Conservation (phyloP, 2,329 filamentous ascomycete species). For the Trichoderma breve region DNA sequence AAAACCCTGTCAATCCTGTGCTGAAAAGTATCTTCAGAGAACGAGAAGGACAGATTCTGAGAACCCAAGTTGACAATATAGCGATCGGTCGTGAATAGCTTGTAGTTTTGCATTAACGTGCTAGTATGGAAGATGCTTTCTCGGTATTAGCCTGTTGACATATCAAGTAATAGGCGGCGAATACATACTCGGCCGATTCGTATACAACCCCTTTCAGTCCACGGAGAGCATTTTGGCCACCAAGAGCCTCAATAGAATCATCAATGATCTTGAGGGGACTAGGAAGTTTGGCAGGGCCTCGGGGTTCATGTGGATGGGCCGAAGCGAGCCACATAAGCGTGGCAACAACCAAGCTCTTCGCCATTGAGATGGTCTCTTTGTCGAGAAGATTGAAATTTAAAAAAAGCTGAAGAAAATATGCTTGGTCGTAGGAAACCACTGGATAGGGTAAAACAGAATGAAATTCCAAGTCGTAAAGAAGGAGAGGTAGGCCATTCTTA, state of each 20-base stretch:
- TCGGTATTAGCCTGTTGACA: neutral
- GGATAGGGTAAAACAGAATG: neutral
- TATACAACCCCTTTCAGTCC: neutral
- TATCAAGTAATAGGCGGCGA: neutral
- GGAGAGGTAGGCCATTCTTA: neutral
- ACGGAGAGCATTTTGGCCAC: neutral
- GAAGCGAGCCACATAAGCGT: neutral
- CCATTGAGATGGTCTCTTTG: neutral
- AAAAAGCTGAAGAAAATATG: neutral
- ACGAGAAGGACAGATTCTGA: neutral
- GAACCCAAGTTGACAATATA: neutral
- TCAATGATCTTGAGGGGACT: neutral
- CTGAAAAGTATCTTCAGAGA: neutral
- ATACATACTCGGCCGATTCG: neutral
- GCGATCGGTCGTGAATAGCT: neutral
- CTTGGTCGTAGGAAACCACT: neutral
- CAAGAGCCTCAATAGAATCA: neutral
- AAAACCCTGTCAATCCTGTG: neutral
- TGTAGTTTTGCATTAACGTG: neutral
- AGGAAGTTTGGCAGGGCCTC: neutral
- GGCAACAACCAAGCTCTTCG: neutral
- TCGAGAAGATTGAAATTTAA: neutral
- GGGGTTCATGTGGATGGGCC: neutral
- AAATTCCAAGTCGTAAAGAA: neutral
- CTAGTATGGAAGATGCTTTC: neutral